Evolutionary conservation across 1,139 yeast genomes (phyloP).

Genomic region (Fermentozyma sake): DNA sequence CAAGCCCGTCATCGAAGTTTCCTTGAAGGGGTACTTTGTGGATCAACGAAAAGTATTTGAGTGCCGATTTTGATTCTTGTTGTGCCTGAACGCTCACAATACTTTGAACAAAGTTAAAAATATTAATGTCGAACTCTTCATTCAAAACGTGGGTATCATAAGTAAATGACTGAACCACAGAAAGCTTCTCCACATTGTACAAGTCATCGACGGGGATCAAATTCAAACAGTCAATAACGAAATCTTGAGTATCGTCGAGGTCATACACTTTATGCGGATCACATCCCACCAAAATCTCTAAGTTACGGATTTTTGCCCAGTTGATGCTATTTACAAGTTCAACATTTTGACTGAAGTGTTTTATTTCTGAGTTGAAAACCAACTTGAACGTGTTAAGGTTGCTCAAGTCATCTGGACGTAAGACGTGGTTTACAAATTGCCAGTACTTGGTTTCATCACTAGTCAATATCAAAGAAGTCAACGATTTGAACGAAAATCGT

Average conservation of each 20-base stretch:
- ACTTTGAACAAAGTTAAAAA: conserved; percentile 39
- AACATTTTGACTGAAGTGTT: conserved; percentile 5
- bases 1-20: conserved; percentile 50
- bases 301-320: conserved; percentile 16
- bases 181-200: conserved; percentile 27
- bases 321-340: conserved; percentile 8
- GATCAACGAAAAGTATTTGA: conserved; percentile 40
- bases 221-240: conserved; percentile 6
- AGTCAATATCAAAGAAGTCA: conserved; percentile 14
- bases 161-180: conserved; percentile 43
- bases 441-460: conserved; percentile 11
- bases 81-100: conserved; percentile 14
- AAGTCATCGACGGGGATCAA: conserved; percentile 9
- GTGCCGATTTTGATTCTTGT: conserved; percentile 9
- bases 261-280: background rate
- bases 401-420: conserved; percentile 4
- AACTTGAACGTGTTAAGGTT: conserved; percentile 15
- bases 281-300: conserved; percentile 25
- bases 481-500: too few relatives aligned
- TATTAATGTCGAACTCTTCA: conserved; percentile 53
- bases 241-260: conserved; percentile 2
- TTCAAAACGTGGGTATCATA: conserved; percentile 45
- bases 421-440: conserved; percentile 15
- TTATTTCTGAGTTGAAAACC: conserved; percentile 10
- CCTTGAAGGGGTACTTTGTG: conserved; percentile 46